Conservation (phyloP, 805 yeast species). For the Candida orba region DNA sequence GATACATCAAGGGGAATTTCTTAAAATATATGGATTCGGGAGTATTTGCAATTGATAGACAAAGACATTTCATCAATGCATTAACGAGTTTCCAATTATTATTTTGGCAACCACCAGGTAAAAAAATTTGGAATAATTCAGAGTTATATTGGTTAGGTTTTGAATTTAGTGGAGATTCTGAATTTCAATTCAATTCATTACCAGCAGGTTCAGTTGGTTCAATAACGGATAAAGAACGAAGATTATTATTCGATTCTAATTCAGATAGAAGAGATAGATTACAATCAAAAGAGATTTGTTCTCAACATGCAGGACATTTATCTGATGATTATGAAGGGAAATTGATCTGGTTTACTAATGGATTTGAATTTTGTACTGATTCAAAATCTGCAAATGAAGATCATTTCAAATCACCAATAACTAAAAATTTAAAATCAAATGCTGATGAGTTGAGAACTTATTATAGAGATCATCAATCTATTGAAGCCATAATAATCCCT, state of each 20-base stretch:
- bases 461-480: conserved; percentile 30
- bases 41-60: conserved; percentile 37
- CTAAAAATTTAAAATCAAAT: conserved; percentile 1
- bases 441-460: conserved; percentile 25
- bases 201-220: conserved; percentile 57
- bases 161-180: conserved; percentile 46
- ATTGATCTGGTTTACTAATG: conserved; percentile 54
- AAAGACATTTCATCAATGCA: conserved; percentile 41
- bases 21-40: conserved; percentile 40
- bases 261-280: conserved; percentile 12
- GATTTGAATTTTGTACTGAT: conserved; percentile 42
- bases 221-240: conserved; percentile 23
- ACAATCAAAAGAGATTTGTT: conserved; percentile 39
- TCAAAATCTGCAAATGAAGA: conserved; percentile 26
- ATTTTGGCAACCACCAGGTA: conserved; percentile 32
- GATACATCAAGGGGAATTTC: conserved; percentile 32
- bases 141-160: conserved; percentile 62
- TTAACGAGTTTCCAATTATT: conserved; percentile 35
- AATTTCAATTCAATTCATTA: conserved; percentile 41
- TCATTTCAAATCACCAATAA: conserved; percentile 22
- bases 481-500: conserved; percentile 43
- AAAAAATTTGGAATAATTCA: conserved; percentile 59
- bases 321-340: conserved; percentile 36
- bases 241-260: conserved; percentile 13
- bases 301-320: conserved; percentile 55